A percentile compares a stretch with the other conserved stretches of the same genome.
phyloP scores from a whole-genome alignment of 345 rosid genomes.

The Xanthoceras sorbifolium region DNA sequence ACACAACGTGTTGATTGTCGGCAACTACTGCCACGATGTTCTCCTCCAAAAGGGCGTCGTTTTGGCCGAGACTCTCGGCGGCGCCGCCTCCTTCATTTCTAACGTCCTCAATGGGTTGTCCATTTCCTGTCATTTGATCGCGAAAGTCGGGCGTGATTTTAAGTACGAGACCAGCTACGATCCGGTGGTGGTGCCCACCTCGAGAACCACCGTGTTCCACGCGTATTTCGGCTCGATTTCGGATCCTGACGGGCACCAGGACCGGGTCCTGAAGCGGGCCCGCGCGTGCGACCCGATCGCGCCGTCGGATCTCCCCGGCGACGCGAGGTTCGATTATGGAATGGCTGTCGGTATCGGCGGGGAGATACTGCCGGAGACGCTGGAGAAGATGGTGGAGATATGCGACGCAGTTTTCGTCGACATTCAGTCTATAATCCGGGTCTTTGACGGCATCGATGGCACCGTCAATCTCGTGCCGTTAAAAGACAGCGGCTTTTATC shows the following conservation, averaged over 20 bases:
- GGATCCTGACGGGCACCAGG: conserved; percentile 42
- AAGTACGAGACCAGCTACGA: conserved; percentile 44
- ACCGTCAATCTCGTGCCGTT: conserved; percentile 63
- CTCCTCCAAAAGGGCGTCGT: conserved; percentile 56
- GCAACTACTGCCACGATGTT: conserved; percentile 93
- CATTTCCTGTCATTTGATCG: conserved; percentile 47
- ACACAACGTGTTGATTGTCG: conserved; percentile 69
- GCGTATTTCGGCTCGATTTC: conserved; percentile 63
- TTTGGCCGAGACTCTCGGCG: conserved; percentile 86
- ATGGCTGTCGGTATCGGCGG: conserved; percentile 99
- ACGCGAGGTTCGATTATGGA: conserved; percentile 57
- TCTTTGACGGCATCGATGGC: conserved; percentile 61
- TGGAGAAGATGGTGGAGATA: conserved; percentile 72
- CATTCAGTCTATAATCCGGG: conserved; percentile 82
- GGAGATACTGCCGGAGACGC: conserved; percentile 81
- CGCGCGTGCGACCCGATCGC: conserved; percentile 67
- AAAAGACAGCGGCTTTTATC: conserved; percentile 62
- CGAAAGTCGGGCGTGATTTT: conserved; percentile 84
- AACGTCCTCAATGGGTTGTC: conserved; percentile 61
- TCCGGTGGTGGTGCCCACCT: conserved; percentile 47
- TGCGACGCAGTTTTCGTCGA: conserved; percentile 78
- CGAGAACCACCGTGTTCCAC: conserved; percentile 72
- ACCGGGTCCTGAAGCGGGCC: conserved; percentile 75
- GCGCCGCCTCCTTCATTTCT: conserved; percentile 88
- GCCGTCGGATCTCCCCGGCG: conserved; percentile 67